Base-by-base conservation (phyloP, 2,329 filamentous ascomycete genomes). In the Fusarium gaditjirri region DNA sequence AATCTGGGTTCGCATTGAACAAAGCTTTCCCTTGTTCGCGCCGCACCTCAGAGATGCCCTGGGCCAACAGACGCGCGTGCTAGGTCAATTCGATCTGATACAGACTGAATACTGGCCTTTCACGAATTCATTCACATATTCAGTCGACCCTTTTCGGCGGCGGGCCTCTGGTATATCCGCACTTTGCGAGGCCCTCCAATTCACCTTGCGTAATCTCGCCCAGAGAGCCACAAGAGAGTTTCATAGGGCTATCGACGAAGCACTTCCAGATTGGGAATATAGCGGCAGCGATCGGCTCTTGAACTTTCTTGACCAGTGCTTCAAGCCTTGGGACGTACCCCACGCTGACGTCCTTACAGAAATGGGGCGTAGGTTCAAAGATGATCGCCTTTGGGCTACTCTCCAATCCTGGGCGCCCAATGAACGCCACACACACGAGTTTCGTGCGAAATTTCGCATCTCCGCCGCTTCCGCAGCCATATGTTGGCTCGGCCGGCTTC, bases 91-190 rank as follows among this genome's bases (percentile, higher is more conserved):
- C 7, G 8, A 52, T 2, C 6, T 25, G 5, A 11, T 6, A 19
- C 0, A 2, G 2, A 14, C 1, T 4, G 0, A 2, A 0, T 1
- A 1, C 12, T 58, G 55, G 31, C 1, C 0, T 38, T 16, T 42
- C 19, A 17, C 10, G 1, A 1, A 33, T 4, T 25, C 27, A 13
- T 25, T 44, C 7, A 31, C 0, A 0, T 2, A n/a, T 1, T 4
- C 21, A 14, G 3, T n/a, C n/a, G 5, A 2, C 7, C 0, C 25
- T 10, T 54, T 54, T 9, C 0, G 2, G 0, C 9, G 13, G 19
- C 0, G 2, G n/a, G 25, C 21, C 2, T 12, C 4, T 13, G 19
- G 35, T 17, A 1, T 17, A 0, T 54, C 35, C 3, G 36, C 35
- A 2, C 25, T 54, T 19, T 17, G 25, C 2, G 10, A 39, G 5